Percentiles rank a stretch among this genome's conserved stretches.
These are phyloP conservation scores for Penicillium cinerascens DNA, from an alignment of 495 filamentous ascomycete species.

Conservation along the genomic window DNA sequence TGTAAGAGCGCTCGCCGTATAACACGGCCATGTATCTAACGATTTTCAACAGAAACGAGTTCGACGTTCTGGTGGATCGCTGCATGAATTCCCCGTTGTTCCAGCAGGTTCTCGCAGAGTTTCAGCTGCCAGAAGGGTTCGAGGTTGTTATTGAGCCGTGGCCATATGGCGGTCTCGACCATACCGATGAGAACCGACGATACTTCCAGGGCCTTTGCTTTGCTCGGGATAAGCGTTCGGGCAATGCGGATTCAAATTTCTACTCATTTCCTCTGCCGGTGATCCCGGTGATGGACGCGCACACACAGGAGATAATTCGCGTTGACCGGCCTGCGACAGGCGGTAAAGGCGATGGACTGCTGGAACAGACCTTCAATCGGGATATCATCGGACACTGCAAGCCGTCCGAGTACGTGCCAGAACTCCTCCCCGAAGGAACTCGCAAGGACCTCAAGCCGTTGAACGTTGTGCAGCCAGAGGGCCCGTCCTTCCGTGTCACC, in stretches of 20 bases:
- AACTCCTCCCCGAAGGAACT: conserved; percentile 57
- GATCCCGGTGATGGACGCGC: conserved; percentile 70
- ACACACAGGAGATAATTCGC: conserved; percentile 61
- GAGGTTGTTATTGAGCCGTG: conserved; percentile 66
- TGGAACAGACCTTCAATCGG: conserved; percentile 39
- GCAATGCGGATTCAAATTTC: conserved; percentile 58
- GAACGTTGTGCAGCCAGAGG: conserved; percentile 75
- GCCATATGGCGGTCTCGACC: conserved; percentile 63
- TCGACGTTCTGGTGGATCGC: conserved; percentile 57
- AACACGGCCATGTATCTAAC: conserved; percentile 6
- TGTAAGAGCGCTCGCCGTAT: conserved; percentile 34
- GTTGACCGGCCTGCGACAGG: conserved; percentile 51
- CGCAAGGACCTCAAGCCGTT: conserved; percentile 71
- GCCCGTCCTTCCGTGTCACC: conserved; percentile 63
- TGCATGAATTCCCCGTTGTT: conserved; percentile 60
- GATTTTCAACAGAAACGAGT: conserved; percentile 49
- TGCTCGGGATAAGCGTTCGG: conserved; percentile 36
- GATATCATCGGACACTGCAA: conserved; percentile 51
- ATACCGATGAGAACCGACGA: conserved; percentile 51
- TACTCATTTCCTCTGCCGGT: conserved; percentile 78
- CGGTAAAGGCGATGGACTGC: conserved; percentile 38
- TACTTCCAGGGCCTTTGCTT: conserved; percentile 54
- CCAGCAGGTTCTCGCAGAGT: conserved; percentile 55
- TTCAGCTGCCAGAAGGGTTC: conserved; percentile 60
- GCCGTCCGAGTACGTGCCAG: conserved; percentile 63